These are phyloP conservation scores for Fimicolochytrium jonesii DNA, from an alignment of 192 early-diverging fungal genomes.

Conservation along the genomic window DNA sequence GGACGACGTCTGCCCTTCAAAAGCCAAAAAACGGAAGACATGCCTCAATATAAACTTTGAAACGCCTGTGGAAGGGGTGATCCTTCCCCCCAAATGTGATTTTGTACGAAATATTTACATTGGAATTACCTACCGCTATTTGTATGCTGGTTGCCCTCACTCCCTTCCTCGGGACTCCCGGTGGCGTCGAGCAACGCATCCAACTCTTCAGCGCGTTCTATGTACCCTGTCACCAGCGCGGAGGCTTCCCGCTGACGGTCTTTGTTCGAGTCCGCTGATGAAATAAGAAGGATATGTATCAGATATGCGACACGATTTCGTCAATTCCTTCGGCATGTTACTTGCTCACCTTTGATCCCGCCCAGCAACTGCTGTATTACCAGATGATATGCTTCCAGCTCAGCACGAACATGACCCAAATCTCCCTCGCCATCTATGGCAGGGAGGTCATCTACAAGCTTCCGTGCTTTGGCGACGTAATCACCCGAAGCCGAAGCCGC, in stretches of 20 bases:
- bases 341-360: conserved; percentile 59
- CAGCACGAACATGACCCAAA: conserved; percentile 18
- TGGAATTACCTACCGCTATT: too few relatives aligned
- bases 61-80: too few relatives aligned
- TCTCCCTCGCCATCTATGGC: background rate
- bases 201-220: conserved; percentile 51
- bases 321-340: background rate
- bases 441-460: conserved; percentile 12
- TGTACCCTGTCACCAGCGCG: conserved; percentile 38
- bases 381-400: conserved; percentile 49
- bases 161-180: conserved; percentile 8
- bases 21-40: too few relatives aligned
- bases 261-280: background rate
- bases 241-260: conserved; percentile 47
- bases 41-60: too few relatives aligned
- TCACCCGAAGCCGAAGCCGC: conserved; percentile 7
- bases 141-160: background rate
- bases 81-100: too few relatives aligned
- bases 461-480: conserved; percentile 30
- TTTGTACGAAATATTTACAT: too few relatives aligned
- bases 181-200: conserved; percentile 2
- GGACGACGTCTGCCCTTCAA: too few relatives aligned
- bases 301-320: conserved; percentile 8
- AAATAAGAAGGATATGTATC: conserved; percentile 20
- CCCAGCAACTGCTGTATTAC: conserved; percentile 59